These are phyloP conservation scores for Ambispora gerdemannii DNA, from an alignment of 192 early-diverging fungal species.

Conservation along the genomic window DNA sequence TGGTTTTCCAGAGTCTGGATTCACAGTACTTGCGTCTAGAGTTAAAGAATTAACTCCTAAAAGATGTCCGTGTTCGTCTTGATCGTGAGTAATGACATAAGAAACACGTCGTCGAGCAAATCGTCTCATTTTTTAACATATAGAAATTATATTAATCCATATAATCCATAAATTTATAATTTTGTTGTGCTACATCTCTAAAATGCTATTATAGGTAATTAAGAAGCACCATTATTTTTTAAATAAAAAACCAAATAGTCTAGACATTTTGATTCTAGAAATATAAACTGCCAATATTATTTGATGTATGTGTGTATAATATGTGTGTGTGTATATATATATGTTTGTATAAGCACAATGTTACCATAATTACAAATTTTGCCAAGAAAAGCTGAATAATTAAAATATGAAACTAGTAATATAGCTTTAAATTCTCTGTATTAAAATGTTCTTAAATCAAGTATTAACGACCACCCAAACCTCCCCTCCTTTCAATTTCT, in stretches of 20 bases:
- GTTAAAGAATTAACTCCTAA: conserved; percentile 86
- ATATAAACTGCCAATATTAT: background rate
- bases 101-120: conserved; percentile 39
- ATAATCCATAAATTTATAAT: too few relatives aligned
- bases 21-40: conserved; percentile 51
- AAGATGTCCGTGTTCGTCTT: conserved; percentile 63
- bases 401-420: background rate
- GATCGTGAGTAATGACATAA: conserved; percentile 56
- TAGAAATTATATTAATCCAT: too few relatives aligned
- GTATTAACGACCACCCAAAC: conserved; percentile 27
- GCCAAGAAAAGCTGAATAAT: background rate
- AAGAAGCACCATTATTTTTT: too few relatives aligned
- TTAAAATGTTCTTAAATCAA: background rate
- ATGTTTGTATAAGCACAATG: background rate
- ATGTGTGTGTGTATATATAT: too few relatives aligned
- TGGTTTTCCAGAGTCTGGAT: conserved; percentile 27
- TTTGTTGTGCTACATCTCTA: too few relatives aligned
- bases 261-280: too few relatives aligned
- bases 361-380: background rate
- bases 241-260: too few relatives aligned
- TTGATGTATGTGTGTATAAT: background rate
- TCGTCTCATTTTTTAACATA: conserved; percentile 18
- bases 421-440: background rate
- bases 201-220: too few relatives aligned
- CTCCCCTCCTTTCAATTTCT: conserved; percentile 28